Conservation (phyloP, 108 stramenopile genomes). For the Cyclotella baltica region DNA sequence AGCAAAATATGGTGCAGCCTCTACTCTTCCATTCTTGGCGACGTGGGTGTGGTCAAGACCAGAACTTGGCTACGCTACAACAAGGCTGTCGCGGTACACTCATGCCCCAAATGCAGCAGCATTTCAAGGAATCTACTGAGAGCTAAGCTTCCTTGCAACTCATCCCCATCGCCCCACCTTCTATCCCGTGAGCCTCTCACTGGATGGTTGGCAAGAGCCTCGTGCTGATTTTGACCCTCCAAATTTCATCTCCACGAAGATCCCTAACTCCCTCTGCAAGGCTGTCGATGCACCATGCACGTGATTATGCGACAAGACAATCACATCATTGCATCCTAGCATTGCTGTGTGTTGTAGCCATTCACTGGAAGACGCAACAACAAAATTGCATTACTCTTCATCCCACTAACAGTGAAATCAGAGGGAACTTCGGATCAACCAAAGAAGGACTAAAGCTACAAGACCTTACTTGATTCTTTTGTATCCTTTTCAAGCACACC, state of each 20-base stretch:
- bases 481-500: not conserved
- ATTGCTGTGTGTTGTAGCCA: not conserved
- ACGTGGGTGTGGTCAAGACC: conserved; percentile 18
- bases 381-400: not conserved
- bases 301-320: conserved; percentile 7
- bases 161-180: conserved; percentile 31
- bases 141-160: not conserved
- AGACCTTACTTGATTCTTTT: not conserved
- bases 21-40: not conserved
- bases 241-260: not conserved
- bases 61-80: conserved; percentile 18
- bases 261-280: not conserved
- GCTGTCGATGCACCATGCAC: conserved; percentile 18
- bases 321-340: not conserved
- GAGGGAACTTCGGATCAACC: not conserved
- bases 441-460: conserved; percentile 1
- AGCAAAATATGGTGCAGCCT: not conserved
- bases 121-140: not conserved
- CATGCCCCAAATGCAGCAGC: conserved; percentile 5
- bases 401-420: conserved; percentile 5
- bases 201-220: not conserved
- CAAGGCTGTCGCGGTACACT: conserved; percentile 6
- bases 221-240: conserved; percentile 3
- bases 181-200: not conserved
- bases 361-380: conserved; percentile 2